Conservation (phyloP, 2,329 filamentous ascomycete species). For the Botryotinia convoluta region DNA sequence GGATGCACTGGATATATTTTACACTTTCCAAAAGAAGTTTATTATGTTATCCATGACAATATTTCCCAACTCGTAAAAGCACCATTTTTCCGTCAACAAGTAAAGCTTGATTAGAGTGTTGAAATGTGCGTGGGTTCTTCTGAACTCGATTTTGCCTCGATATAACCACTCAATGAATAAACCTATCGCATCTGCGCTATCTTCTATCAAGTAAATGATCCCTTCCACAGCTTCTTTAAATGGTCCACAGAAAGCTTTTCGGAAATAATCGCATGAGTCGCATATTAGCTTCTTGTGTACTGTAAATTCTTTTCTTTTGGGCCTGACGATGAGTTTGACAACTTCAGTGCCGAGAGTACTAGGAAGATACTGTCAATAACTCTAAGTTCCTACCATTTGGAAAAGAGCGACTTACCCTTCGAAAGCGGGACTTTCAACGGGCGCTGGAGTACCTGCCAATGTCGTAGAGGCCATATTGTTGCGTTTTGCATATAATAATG, state of each 20-base stretch:
- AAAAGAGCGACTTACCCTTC: no score
- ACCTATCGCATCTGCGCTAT: neutral
- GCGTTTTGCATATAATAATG: neutral
- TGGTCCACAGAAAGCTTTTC: neutral
- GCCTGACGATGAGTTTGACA: neutral
- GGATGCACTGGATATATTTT: no score
- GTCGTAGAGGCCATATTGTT: neutral
- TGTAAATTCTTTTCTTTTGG: neutral
- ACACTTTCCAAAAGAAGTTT: no score
- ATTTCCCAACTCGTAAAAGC: no score
- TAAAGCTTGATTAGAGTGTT: no score
- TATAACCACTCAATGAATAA: slow-evolving; percentile 23
- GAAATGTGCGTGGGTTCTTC: no score
- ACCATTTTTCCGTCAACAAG: no score
- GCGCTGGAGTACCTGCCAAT: neutral
- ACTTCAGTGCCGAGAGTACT: neutral
- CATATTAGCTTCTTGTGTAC: slow-evolving; percentile 13
- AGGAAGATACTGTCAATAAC: no score
- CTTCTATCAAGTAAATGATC: neutral
- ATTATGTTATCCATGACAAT: no score
- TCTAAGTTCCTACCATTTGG: no score
- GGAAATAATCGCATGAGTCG: neutral
- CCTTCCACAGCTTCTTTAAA: neutral
- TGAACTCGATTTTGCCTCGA: no score
- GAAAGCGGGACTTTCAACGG: neutral